Conservation (phyloP, 2,329 filamentous ascomycete species). For the Clonostachys rhizophaga region DNA sequence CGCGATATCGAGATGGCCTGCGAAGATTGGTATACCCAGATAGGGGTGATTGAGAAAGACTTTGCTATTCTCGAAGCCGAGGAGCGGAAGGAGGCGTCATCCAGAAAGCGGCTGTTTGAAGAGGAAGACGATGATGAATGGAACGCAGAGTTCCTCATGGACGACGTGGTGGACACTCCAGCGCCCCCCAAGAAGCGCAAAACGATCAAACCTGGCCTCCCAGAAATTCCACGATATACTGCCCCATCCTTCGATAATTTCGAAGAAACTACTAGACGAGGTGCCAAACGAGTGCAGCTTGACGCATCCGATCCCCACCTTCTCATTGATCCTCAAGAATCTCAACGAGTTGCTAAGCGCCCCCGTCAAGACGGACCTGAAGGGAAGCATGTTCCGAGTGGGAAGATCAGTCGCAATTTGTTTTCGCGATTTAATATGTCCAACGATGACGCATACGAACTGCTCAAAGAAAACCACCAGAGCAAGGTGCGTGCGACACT, state of each 20-base stretch:
- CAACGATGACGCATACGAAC: conserved; percentile 93
- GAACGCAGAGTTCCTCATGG: conserved; percentile 54
- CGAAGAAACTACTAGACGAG: conserved; percentile 63
- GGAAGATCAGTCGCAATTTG: conserved; percentile 68
- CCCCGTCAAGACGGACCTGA: conserved; percentile 45
- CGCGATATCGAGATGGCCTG: conserved; percentile 82
- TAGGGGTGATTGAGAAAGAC: conserved; percentile 38
- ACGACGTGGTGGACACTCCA: conserved; percentile 28
- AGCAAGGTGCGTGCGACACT: conserved; percentile 92
- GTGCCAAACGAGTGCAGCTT: conserved; percentile 74
- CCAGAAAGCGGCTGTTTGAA: not conserved
- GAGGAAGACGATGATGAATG: conserved; percentile 52
- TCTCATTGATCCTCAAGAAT: conserved; percentile 73
- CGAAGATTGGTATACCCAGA: conserved; percentile 74
- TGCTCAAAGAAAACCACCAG: conserved; percentile 93
- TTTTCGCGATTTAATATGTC: conserved; percentile 88
- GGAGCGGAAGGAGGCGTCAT: conserved; percentile 6
- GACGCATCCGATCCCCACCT: conserved; percentile 87
- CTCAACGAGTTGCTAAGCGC: conserved; percentile 58
- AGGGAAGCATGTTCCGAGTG: conserved; percentile 62
- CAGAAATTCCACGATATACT: conserved; percentile 52
- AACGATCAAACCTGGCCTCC: conserved; percentile 53
- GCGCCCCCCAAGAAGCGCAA: conserved; percentile 65
- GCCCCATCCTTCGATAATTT: conserved; percentile 79
- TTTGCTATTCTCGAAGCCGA: conserved; percentile 23